Base-by-base conservation (phyloP, 768 basidiomycete species). In the Russula griseocarnosa region DNA sequence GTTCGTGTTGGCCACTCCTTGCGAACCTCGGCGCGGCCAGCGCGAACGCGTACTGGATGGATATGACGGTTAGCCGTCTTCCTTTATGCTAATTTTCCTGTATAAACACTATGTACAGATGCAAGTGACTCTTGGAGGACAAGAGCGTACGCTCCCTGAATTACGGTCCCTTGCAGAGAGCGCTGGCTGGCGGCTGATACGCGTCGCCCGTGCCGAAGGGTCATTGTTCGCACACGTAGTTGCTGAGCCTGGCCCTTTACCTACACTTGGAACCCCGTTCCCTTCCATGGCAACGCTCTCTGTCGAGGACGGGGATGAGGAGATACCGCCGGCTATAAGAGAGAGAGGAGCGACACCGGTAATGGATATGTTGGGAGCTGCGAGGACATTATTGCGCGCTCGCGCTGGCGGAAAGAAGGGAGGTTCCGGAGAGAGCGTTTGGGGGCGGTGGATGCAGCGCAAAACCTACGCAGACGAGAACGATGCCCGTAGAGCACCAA, bases 1-100 rank as follows among this genome's bases (percentile, higher is more conserved):
- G 83, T 3, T 78, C 81, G 3, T 79, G 82, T 11, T 79, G 81
- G 22, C 87, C 87, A 40, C 73, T 92, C n/a, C 76, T 90, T 34
- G 77, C 88, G 7, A 92, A 91, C 70, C 73, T 89, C 7, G 90
- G 90, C 0, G 86, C 85, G 69, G 87, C 87, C 8, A 89, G 74
- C 70, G 80, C 84, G 7, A 85, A 82, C 66, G 86, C 81, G 7
- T 89, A 87, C 71, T 87, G 82, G 80, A 79, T 87, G 79, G 88
- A 90, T 70, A 73, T 88, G 68, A 81, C 83, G 32, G 88, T 87
- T 69, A 58, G 79, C 68, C 11, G 24, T 38, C 36, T 53, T 34
- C 28, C 28, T 32, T 59, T 30, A 36, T n/a, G 11, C 24, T 6
- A 28, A 24, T 47, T 44, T 22, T 24, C 6, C 10, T 28, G 16